phyloP scores from a whole-genome alignment of 78 protist species.

The Corallochytrium limacisporum region DNA sequence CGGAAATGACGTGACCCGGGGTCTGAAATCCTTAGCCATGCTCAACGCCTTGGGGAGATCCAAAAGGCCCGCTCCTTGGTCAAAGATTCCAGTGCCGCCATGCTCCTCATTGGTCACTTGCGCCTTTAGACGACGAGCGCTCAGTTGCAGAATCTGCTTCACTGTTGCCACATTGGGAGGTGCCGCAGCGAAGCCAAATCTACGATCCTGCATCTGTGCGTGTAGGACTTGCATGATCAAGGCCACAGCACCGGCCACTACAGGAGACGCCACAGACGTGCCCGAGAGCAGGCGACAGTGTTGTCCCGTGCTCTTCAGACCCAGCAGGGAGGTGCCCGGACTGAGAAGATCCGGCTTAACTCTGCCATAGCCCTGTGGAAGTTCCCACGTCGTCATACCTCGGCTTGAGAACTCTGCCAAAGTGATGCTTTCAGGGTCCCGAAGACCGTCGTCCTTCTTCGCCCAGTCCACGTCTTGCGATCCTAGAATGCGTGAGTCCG shows the following conservation, averaged over 20 bases:
- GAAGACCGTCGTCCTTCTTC: not conserved
- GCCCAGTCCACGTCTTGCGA: not conserved
- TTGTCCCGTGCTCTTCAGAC: slow-evolving; percentile 52
- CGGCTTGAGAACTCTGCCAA: not conserved
- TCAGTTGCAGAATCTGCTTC: slow-evolving; percentile 52
- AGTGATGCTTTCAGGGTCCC: not conserved
- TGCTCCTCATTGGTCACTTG: not conserved
- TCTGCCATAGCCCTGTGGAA: slow-evolving; percentile 83
- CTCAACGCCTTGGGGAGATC: slow-evolving; percentile 29
- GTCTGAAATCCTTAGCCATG: slow-evolving; percentile 25
- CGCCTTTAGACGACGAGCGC: slow-evolving; percentile 1
- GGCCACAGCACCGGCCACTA: slow-evolving; percentile 74
- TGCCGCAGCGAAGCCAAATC: not conserved
- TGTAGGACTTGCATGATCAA: slow-evolving; percentile 14
- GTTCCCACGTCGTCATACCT: slow-evolving; percentile 89
- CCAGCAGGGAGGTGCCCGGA: slow-evolving; percentile 31
- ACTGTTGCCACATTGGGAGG: slow-evolving; percentile 55
- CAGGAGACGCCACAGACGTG: slow-evolving; percentile 72
- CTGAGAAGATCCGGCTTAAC: slow-evolving; percentile 87
- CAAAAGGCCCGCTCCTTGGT: slow-evolving; percentile 64
- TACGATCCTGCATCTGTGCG: too few species aligned
- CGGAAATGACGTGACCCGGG: slow-evolving; percentile 40
- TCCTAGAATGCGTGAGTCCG: too few species aligned
- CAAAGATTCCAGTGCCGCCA: slow-evolving; percentile 30
- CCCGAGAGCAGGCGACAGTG: not conserved